Percentiles rank a stretch among this genome's conserved stretches.
Evolutionary conservation across 2,329 filamentous ascomycete genomes (phyloP).

Genomic region (Exophiala oligosperma): DNA sequence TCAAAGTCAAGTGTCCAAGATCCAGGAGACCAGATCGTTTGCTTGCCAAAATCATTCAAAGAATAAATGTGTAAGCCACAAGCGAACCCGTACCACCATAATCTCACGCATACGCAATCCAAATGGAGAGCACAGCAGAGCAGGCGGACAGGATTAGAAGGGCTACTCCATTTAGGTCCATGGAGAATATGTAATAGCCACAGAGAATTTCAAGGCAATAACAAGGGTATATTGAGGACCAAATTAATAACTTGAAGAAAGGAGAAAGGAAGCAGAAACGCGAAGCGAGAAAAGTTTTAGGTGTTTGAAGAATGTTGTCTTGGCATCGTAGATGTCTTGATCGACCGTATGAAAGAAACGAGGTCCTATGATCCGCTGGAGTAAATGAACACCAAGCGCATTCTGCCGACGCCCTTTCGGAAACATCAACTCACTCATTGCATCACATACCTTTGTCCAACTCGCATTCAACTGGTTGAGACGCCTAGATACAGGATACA

Average conservation of each 20-base stretch:
- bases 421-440: too few species aligned
- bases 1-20: background rate
- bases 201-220: background rate
- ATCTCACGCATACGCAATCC: background rate
- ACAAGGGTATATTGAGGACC: background rate
- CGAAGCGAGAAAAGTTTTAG: background rate
- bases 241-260: background rate
- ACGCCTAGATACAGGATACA: too few species aligned
- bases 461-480: too few species aligned
- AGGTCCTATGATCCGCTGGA: too few species aligned
- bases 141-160: background rate
- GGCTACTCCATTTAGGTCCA: background rate
- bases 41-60: too few species aligned
- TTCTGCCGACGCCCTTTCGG: too few species aligned
- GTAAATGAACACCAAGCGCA: too few species aligned
- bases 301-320: background rate
- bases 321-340: background rate
- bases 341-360: background rate
- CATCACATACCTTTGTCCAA: too few species aligned
- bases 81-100: conserved; percentile 25
- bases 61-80: conserved; percentile 19
- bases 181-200: background rate
- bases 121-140: background rate
- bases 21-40: background rate
- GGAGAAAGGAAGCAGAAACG: background rate